Percentiles rank a stretch among this genome's conserved stretches.
These are phyloP conservation scores for Aspergillus sp. DNA, from an alignment of 2,329 filamentous ascomycete genomes.

Conservation along the genomic window DNA sequence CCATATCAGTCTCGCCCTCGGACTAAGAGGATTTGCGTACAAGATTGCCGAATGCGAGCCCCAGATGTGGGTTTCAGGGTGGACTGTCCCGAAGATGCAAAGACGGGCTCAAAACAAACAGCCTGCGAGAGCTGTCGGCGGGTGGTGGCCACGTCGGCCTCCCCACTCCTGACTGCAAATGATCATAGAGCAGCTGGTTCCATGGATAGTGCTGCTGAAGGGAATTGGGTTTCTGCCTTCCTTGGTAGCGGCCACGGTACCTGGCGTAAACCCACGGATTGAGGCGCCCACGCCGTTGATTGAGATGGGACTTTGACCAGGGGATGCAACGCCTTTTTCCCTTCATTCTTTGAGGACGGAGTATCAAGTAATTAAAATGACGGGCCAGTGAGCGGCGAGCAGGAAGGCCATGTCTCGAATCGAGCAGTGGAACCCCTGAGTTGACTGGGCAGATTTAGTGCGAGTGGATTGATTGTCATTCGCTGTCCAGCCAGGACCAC, in stretches of 20 bases:
- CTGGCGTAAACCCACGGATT: background rate
- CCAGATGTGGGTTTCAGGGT: background rate
- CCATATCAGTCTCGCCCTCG: background rate
- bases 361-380: background rate
- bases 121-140: background rate
- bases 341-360: background rate
- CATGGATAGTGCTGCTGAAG: slow-evolving; percentile 2
- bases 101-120: slow-evolving; percentile 7
- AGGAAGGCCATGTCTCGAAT: slow-evolving; percentile 12
- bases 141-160: slow-evolving; percentile 9
- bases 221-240: background rate
- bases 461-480: slow-evolving; percentile 7
- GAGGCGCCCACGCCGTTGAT: background rate
- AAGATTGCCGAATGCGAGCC: background rate
- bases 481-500: background rate
- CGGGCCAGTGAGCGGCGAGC: background rate
- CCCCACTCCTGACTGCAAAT: slow-evolving; percentile 5
- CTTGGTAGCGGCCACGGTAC: background rate
- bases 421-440: slow-evolving; percentile 16
- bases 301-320: background rate
- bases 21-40: background rate
- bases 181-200: background rate
- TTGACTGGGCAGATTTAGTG: slow-evolving; percentile 3
- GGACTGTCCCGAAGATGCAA: background rate
- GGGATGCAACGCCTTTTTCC: background rate